phyloP scores from a whole-genome alignment of 2,329 filamentous ascomycete genomes.

The Pleoardoris graminearum region DNA sequence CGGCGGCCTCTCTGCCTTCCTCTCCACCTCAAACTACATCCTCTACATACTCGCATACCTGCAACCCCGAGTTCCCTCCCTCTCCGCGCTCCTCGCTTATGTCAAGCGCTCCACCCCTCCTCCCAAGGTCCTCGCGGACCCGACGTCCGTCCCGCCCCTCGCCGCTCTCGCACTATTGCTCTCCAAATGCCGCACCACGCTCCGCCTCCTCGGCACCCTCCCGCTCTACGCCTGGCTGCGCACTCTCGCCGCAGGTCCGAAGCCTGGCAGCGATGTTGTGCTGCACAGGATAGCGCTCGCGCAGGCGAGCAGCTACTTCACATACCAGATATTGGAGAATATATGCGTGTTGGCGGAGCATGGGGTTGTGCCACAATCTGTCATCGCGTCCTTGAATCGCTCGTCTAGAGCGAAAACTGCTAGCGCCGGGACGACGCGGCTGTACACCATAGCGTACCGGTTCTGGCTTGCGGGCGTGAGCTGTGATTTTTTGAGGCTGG shows the following conservation, averaged over 20 bases:
- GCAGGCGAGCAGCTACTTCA: conserved; percentile 49
- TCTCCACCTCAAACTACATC: conserved; percentile 53
- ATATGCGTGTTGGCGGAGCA: conserved; percentile 49
- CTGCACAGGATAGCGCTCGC: conserved; percentile 48
- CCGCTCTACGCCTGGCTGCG: conserved; percentile 52
- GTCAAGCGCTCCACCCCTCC: conserved; percentile 38
- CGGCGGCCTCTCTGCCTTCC: conserved; percentile 50
- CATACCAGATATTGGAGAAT: conserved; percentile 52
- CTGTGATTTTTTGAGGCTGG: conserved; percentile 50
- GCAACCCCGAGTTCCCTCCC: conserved; percentile 44
- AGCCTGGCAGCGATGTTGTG: conserved; percentile 47
- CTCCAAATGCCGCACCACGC: conserved; percentile 48
- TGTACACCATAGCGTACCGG: conserved; percentile 49
- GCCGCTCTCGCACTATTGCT: conserved; percentile 46
- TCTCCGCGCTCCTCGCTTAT: conserved; percentile 37
- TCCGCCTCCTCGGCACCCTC: conserved; percentile 49
- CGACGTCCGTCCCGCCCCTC: conserved; percentile 33
- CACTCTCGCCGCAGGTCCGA: conserved; percentile 46
- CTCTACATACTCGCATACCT: conserved; percentile 52
- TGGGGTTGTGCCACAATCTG: conserved; percentile 41
- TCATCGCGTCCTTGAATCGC: conserved; percentile 45
- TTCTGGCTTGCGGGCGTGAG: conserved; percentile 50
- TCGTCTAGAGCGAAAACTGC: conserved; percentile 15
- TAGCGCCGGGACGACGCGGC: conserved; percentile 36
- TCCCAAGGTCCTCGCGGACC: conserved; percentile 22